Base-by-base conservation (phyloP, 257 asterid species). In the Lycium ferocissimum region DNA sequence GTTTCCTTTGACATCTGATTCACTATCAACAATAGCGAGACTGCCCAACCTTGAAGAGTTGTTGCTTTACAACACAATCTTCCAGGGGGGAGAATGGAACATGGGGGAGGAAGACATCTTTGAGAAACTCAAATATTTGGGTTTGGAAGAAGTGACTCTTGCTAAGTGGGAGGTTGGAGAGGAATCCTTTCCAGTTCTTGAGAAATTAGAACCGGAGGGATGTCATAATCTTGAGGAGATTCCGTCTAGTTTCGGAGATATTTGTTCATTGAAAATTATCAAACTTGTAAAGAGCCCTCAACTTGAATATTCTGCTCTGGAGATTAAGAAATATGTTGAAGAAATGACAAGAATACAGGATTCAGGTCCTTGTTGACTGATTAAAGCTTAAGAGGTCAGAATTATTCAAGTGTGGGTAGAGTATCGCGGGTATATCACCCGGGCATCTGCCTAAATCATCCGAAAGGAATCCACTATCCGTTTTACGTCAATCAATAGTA, bases 1-100 rank as follows among this genome's bases (percentile, higher is more conserved):
- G n/a, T 58, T 84, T 14, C 65, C 79, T 35, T 12, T 84, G 79
- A 56, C 79, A 17, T 84, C 83, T 12, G 10, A 65, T 35, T 15
- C 80, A 6, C 40, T 84, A 4, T 84, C 86, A 43, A 62, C 67
- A 38, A 72, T 84, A 9, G 79, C 15, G 1, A 49, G 4, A 37
- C 53, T 76, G 26, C 58, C 79, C 69, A 59, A 84, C 9, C 69
- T 76, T 45, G 58, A 76, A 62, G 33, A 14, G 1, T 26, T 84
- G 38, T 2, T 0, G 47, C 35, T n/a, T 84, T 2, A 0, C 1
- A 0, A 1, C 1, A 0, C 13, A 13, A 33, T 57, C 47, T 6
- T 85, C 4, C 51, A 37, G 2, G 75, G 72, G 6, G 76, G 0
- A 35, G 43, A 17, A 15, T 72, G 80, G 80, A 45, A 45, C n/a